Percentiles rank a stretch among this genome's conserved stretches.
These are phyloP conservation scores for Talaromyces funiculosus DNA, from an alignment of 2,329 filamentous ascomycete species.

Conservation along the genomic window DNA sequence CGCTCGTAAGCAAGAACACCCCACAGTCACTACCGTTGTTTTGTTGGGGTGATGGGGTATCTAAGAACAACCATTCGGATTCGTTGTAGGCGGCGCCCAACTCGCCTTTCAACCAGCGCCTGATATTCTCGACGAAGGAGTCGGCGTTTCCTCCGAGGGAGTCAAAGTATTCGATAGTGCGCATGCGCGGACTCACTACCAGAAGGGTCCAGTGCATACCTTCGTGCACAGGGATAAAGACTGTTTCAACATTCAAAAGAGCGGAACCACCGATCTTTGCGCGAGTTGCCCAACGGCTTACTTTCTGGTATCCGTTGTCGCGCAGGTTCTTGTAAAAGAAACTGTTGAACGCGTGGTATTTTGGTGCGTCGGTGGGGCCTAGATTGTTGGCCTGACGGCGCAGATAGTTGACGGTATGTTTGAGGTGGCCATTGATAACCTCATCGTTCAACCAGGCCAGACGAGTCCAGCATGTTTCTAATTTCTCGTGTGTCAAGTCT, in stretches of 20 bases:
- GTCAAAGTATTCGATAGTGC: slow-evolving; percentile 46
- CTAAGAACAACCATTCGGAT: slow-evolving; percentile 39
- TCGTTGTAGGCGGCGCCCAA: slow-evolving; percentile 36
- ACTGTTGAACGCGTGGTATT: slow-evolving; percentile 40
- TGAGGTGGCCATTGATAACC: slow-evolving; percentile 42
- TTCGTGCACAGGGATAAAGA: slow-evolving; percentile 46
- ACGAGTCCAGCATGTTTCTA: slow-evolving; percentile 32
- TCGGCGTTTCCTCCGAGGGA: slow-evolving; percentile 33
- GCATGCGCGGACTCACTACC: slow-evolving; percentile 39
- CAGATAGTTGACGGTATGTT: slow-evolving; percentile 36
- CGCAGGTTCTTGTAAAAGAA: slow-evolving; percentile 42
- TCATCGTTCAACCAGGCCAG: slow-evolving; percentile 43
- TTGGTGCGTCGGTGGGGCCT: slow-evolving; percentile 31
- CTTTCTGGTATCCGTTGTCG: slow-evolving; percentile 36
- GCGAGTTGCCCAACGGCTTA: slow-evolving; percentile 40
- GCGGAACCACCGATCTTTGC: slow-evolving; percentile 43
- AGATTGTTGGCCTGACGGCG: slow-evolving; percentile 29
- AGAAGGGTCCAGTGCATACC: slow-evolving; percentile 45
- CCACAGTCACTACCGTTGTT: slow-evolving; percentile 46
- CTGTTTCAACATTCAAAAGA: slow-evolving; percentile 41
- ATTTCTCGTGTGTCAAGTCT: slow-evolving; percentile 30
- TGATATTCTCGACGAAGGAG: slow-evolving; percentile 30
- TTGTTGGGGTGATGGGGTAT: slow-evolving; percentile 39
- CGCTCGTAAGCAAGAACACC: slow-evolving; percentile 46
- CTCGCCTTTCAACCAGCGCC: slow-evolving; percentile 40